These are phyloP conservation scores for Spergularia bocconei DNA, from an alignment of 148 eudicot species.

Conservation along the genomic window DNA sequence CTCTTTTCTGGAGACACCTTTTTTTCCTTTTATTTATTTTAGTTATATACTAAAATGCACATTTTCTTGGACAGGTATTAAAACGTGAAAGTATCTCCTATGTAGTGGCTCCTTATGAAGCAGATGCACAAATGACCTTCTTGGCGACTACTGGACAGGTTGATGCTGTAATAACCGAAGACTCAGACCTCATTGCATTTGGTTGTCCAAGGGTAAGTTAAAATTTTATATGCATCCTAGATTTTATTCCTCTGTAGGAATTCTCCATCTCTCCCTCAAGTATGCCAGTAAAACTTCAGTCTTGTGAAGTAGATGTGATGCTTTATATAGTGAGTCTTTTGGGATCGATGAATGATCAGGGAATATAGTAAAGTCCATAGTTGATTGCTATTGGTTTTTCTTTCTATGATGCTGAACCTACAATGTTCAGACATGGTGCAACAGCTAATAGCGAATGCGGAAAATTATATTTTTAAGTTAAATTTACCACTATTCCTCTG, in stretches of 20 bases:
- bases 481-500: no score
- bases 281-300: no score
- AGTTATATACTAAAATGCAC: neutral
- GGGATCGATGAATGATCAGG: no score
- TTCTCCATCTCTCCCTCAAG: no score
- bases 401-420: no score
- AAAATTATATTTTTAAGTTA: no score
- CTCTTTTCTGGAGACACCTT: neutral
- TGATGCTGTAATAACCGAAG: slow-evolving; percentile 95
- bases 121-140: slow-evolving; percentile 98
- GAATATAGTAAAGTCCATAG: no score
- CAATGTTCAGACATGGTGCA: no score
- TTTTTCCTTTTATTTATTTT: neutral
- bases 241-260: neutral
- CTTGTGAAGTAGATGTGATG: no score
- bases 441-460: no score
- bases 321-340: no score
- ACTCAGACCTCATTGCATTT: slow-evolving; percentile 92
- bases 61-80: slow-evolving; percentile 55
- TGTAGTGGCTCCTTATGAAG: slow-evolving; percentile 96
- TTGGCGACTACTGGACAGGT: slow-evolving; percentile 75
- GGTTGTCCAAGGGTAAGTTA: slow-evolving; percentile 92
- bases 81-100: slow-evolving; percentile 65
- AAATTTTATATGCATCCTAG: neutral
- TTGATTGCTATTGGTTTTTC: no score